Percentiles rank a stretch among this genome's conserved stretches.
These are phyloP conservation scores for Fusarium pseudograminearum DNA, from an alignment of 2,329 filamentous ascomycete genomes.

Conservation along the genomic window DNA sequence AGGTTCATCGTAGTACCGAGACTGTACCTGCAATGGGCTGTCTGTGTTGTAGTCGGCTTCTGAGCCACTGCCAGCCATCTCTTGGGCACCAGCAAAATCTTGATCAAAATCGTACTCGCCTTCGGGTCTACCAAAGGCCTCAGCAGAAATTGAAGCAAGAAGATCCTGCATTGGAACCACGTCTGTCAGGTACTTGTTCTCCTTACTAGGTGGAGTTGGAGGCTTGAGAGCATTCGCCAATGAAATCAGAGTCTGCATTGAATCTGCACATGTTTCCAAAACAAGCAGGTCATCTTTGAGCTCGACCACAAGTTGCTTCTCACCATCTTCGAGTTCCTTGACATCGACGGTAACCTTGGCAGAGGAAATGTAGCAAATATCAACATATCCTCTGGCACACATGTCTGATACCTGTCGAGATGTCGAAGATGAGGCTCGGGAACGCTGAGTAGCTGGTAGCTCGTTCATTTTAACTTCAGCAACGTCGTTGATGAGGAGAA, in stretches of 20 bases:
- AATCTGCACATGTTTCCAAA: conserved; percentile 95
- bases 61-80: conserved; percentile 58
- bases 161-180: conserved; percentile 89
- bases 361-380: conserved; percentile 87
- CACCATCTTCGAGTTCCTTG: conserved; percentile 63
- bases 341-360: conserved; percentile 77
- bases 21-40: conserved; percentile 55
- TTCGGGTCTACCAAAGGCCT: conserved; percentile 77
- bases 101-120: conserved; percentile 73
- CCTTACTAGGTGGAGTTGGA: conserved; percentile 83
- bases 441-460: conserved; percentile 31
- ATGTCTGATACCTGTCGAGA: conserved; percentile 67
- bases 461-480: conserved; percentile 48
- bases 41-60: conserved; percentile 51
- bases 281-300: conserved; percentile 88
- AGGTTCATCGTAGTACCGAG: conserved; percentile 61
- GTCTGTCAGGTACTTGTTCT: conserved; percentile 87
- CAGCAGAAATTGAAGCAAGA: conserved; percentile 88
- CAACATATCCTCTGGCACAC: conserved; percentile 80
- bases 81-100: conserved; percentile 68
- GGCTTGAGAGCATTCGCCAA: conserved; percentile 84
- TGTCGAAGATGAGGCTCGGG: conserved; percentile 52
- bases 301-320: conserved; percentile 81
- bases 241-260: conserved; percentile 88
- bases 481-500: conserved; percentile 85